A percentile compares a stretch with the other conserved stretches of the same genome.
phyloP scores from a whole-genome alignment of 331 rosid species.

The Malus hybrid region DNA sequence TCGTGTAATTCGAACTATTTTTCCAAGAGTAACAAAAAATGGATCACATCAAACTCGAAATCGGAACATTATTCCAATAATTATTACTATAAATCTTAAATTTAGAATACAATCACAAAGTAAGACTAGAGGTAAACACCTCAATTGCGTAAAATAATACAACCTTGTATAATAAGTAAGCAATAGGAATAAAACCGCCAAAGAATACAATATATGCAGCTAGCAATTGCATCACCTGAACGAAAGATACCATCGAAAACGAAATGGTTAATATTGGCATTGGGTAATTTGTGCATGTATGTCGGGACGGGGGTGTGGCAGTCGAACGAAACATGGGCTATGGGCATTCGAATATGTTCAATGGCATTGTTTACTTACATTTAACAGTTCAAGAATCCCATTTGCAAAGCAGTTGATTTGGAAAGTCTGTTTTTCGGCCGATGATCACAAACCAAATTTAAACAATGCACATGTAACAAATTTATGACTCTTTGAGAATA shows the following conservation, averaged over 20 bases:
- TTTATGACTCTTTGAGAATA: too few relatives aligned
- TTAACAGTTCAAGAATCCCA: background rate
- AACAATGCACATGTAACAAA: too few relatives aligned
- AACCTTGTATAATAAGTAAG: conserved; percentile 3
- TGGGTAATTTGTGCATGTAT: background rate
- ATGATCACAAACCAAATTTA: too few relatives aligned
- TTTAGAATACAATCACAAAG: background rate
- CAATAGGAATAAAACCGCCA: background rate
- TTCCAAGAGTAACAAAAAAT: too few relatives aligned
- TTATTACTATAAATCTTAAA: background rate
- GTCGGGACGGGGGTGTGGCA: background rate
- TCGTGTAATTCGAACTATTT: too few relatives aligned
- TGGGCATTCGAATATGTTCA: too few relatives aligned
- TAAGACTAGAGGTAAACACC: background rate
- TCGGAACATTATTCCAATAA: background rate
- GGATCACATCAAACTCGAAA: background rate
- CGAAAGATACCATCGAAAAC: background rate
- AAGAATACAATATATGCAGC: conserved; percentile 1
- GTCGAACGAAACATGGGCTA: background rate
- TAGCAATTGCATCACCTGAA: conserved; percentile 9
- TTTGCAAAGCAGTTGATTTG: background rate
- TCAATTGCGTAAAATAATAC: conserved; percentile 6
- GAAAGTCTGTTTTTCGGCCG: too few relatives aligned
- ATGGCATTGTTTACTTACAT: background rate
- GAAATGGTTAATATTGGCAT: background rate